Evolutionary conservation across 768 basidiomycete species (phyloP).

Genomic region (Termitomyces sp.): DNA sequence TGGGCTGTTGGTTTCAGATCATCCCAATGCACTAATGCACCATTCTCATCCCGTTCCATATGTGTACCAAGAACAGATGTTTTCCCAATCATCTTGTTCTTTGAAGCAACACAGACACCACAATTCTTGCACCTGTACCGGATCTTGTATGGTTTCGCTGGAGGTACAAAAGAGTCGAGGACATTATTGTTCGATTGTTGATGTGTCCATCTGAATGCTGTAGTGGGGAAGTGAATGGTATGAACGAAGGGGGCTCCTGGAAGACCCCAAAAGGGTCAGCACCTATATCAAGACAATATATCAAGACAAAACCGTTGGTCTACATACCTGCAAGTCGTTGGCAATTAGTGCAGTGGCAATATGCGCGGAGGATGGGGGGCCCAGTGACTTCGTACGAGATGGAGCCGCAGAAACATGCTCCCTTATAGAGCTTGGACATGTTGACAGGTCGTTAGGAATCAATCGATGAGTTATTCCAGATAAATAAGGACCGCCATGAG

Average conservation of each 20-base stretch:
- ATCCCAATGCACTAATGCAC: constrained; percentile 48
- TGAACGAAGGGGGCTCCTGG: constrained; percentile 58
- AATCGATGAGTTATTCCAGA: neutral
- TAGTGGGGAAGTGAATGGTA: constrained; percentile 48
- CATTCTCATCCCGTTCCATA: constrained; percentile 46
- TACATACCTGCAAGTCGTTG: constrained; percentile 50
- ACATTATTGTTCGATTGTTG: constrained; percentile 23
- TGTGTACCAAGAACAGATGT: constrained; percentile 57
- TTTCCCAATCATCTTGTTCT: constrained; percentile 40
- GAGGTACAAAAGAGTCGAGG: constrained; percentile 43
- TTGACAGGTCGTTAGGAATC: neutral
- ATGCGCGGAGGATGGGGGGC: constrained; percentile 48
- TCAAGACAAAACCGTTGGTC: neutral
- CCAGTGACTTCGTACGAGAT: constrained; percentile 43
- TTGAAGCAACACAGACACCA: constrained; percentile 46
- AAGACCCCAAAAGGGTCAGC: neutral
- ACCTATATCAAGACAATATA: neutral
- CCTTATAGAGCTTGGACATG: constrained; percentile 26
- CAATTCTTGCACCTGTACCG: constrained; percentile 61
- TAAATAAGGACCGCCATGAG: neutral
- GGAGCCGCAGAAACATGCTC: constrained; percentile 56
- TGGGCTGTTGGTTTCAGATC: constrained; percentile 55
- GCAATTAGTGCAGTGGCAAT: constrained; percentile 69
- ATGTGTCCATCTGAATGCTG: constrained; percentile 52
- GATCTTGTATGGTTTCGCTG: constrained; percentile 50